These are phyloP conservation scores for Gentiana dahurica DNA, from an alignment of 257 asterid genomes.

Conservation along the genomic window DNA sequence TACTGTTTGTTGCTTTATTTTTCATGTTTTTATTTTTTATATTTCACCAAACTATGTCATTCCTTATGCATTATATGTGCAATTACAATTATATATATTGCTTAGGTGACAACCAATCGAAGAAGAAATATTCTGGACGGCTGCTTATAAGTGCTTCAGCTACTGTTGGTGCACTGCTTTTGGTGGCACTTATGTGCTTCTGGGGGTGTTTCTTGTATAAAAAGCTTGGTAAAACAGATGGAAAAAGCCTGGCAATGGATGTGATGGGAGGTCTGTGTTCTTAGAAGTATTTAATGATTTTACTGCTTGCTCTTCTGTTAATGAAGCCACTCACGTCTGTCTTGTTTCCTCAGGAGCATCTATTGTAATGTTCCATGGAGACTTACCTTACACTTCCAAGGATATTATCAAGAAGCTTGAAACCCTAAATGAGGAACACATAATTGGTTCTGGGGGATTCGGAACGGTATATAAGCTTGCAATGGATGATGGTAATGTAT, in stretches of 20 bases:
- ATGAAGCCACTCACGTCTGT: neutral
- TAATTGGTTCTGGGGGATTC: conserved; percentile 89
- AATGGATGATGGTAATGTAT: conserved; percentile 87
- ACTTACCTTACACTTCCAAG: conserved; percentile 85
- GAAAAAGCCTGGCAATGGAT: conserved; percentile 67
- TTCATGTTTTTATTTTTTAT: too few species aligned
- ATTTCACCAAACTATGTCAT: neutral
- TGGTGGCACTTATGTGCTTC: conserved; percentile 93
- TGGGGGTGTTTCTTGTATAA: conserved; percentile 87
- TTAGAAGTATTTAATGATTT: neutral
- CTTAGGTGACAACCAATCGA: conserved; percentile 46
- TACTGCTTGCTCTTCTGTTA: conserved; percentile 7
- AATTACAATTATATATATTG: conserved; percentile 9
- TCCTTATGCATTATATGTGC: conserved; percentile 5
- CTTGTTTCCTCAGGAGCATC: conserved; percentile 66
- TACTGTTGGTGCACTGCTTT: conserved; percentile 85
- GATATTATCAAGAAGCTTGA: conserved; percentile 79
- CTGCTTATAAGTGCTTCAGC: conserved; percentile 86
- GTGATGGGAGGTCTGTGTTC: conserved; percentile 61
- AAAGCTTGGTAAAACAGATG: conserved; percentile 68
- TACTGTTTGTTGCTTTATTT: neutral
- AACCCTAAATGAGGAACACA: conserved; percentile 66
- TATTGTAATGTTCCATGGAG: conserved; percentile 92
- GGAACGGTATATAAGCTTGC: conserved; percentile 88
- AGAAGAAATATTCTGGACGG: conserved; percentile 68